A percentile compares a stretch with the other conserved stretches of the same genome.
Conservation (phyloP, 805 yeast genomes). For the Saccharomycopsis babjevae region DNA sequence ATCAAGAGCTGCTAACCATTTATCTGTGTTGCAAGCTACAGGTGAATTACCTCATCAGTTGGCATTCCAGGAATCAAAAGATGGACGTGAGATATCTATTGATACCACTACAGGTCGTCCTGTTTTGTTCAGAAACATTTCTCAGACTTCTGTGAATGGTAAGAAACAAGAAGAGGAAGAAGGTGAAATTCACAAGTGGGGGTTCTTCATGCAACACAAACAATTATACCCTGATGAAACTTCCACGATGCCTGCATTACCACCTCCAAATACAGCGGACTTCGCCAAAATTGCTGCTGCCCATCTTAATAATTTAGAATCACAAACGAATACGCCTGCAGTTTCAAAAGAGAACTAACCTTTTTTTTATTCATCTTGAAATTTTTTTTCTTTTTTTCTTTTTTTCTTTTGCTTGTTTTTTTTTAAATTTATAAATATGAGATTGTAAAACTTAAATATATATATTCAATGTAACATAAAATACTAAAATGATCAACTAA, state of each 20-base stretch:
- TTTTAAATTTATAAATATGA: not conserved
- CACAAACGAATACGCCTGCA: not conserved
- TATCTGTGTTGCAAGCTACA: slow-evolving; percentile 4
- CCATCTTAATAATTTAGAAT: not conserved
- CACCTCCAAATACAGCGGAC: not conserved
- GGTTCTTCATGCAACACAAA: slow-evolving; percentile 58
- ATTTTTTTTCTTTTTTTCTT: not conserved
- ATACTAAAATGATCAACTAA: not conserved
- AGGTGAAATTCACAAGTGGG: slow-evolving; percentile 85
- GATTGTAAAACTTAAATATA: not conserved
- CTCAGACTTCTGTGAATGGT: slow-evolving; percentile 57
- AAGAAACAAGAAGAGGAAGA: slow-evolving; percentile 80
- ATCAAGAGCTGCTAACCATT: slow-evolving; percentile 3
- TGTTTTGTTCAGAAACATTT: slow-evolving; percentile 50
- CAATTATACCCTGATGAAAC: slow-evolving; percentile 26
- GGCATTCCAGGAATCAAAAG: slow-evolving; percentile 52
- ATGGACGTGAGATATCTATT: slow-evolving; percentile 42
- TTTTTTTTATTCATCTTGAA: not conserved
- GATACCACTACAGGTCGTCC: slow-evolving; percentile 68
- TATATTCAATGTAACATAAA: not conserved
- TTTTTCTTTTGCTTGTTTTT: not conserved
- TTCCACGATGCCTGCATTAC: not conserved
- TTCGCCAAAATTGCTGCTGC: not conserved
- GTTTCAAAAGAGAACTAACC: not conserved
- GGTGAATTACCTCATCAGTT: slow-evolving; percentile 50